Evolutionary conservation across 129 eudicot species (phyloP).

Genomic region (Flaveria brownii): DNA sequence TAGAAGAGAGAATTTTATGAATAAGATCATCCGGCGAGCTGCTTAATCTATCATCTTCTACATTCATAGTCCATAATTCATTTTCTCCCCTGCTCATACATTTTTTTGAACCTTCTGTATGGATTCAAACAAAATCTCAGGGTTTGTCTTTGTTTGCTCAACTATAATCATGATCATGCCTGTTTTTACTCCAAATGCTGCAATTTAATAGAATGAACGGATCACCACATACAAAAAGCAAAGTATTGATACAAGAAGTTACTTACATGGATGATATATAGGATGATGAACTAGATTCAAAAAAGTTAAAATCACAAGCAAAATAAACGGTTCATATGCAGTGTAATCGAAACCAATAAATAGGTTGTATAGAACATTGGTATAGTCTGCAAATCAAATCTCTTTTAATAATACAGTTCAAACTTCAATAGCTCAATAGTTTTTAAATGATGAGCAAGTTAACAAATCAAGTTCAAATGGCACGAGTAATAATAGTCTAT

Average conservation of each 20-base stretch:
- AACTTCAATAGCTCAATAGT: no score
- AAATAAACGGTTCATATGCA: no score
- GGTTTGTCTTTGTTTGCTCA: background rate
- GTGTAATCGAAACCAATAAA: no score
- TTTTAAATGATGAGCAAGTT: no score
- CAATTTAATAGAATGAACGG: background rate
- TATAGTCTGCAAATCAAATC: no score
- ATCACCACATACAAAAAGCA: background rate
- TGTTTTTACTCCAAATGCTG: background rate
- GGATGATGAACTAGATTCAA: background rate
- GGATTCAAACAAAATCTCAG: background rate
- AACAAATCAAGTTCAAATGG: no score
- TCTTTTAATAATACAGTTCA: no score
- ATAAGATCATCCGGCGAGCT: no score
- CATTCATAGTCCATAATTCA: background rate
- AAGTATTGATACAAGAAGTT: background rate
- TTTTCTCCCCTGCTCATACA: background rate
- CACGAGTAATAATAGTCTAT: no score
- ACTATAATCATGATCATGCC: no score
- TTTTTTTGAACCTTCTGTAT: background rate
- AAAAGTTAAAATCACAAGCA: background rate
- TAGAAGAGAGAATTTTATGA: slow-evolving; percentile 3
- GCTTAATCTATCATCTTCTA: slow-evolving; percentile 9
- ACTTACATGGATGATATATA: background rate
- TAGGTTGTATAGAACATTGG: no score